Base-by-base conservation (phyloP, 78 protist species). In the Parvularia atlantis region DNA sequence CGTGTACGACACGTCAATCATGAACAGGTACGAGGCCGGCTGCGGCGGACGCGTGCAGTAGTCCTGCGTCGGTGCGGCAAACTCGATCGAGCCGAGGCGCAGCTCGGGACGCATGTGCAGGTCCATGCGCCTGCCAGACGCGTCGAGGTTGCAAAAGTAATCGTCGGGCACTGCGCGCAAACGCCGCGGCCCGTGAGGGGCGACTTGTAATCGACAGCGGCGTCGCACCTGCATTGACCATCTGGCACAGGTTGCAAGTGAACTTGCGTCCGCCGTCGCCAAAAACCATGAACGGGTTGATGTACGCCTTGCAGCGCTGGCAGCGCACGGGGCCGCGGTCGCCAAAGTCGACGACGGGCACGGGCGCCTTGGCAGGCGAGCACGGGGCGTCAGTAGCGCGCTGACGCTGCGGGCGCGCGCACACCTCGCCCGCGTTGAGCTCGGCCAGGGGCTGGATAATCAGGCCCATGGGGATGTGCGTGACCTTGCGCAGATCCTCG, bases 231-330 rank as follows among this genome's bases (percentile, higher is more conserved):
- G 69, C 82, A 54, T 65, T 66, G 31, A 48, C 60, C 35, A 17
- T 0, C 35, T 22, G 26, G 73, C 82, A 89, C 57, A 89, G 0
- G 48, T 67, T 72, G 78, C 93, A 89, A 19, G 0, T 6, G 56
- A 17, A 85, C 24, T 63, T 26, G 36, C 78, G 58, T 31, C 93
- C 93, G 48, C 79, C 66, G 41, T 89, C 89, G 3, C 67, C 19
- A 33, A 85, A 89, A 1, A 41, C 11, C 33, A 75, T 36, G 65
- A 71, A 71, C 24, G 89, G 85, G 69, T 82, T 84, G 61, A 82
- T 57, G 84, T 89, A 89, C 1, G 85, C 84, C 37, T 76, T 73
- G 80, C 93, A 89, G 0, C 78, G 50, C n/a, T 6, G 6, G 82
- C 92, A 88, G 26, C 92, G 77, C 14, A 77, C 61, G 10, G 82